These are phyloP conservation scores for Omphalotus guepiniiformis DNA, from an alignment of 768 basidiomycete genomes.

Conservation along the genomic window DNA sequence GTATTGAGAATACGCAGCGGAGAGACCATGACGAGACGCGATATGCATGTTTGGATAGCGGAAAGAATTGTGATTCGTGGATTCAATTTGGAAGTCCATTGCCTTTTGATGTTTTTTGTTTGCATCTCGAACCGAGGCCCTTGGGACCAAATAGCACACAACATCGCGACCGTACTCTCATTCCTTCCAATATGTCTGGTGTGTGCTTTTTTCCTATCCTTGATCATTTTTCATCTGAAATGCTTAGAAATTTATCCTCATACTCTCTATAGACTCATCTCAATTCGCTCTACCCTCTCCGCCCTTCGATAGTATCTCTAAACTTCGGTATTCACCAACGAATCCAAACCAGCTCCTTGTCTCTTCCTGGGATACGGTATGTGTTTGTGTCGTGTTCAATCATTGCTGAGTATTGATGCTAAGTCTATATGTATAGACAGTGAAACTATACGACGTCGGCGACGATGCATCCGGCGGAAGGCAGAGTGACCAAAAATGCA, in stretches of 20 bases:
- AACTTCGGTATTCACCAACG: constrained; percentile 74
- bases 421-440: constrained; percentile 31
- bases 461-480: constrained; percentile 45
- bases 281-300: constrained; percentile 49
- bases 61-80: too few species aligned
- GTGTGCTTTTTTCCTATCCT: neutral
- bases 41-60: too few species aligned
- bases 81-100: too few species aligned
- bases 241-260: neutral
- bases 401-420: constrained; percentile 4
- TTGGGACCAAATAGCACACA: too few species aligned
- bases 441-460: constrained; percentile 51
- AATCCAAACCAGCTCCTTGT: constrained; percentile 78
- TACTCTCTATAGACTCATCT: neutral
- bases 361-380: constrained; percentile 84
- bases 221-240: neutral
- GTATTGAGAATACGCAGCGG: too few species aligned
- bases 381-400: constrained; percentile 14
- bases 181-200: constrained; percentile 9
- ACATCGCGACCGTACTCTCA: too few species aligned
- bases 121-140: too few species aligned
- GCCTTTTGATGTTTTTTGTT: too few species aligned
- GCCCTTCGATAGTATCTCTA: constrained; percentile 83
- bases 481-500: constrained; percentile 65
- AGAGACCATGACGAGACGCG: too few species aligned